These are phyloP conservation scores for Microdochium paspali DNA, from an alignment of 2,329 filamentous ascomycete genomes.

Conservation along the genomic window DNA sequence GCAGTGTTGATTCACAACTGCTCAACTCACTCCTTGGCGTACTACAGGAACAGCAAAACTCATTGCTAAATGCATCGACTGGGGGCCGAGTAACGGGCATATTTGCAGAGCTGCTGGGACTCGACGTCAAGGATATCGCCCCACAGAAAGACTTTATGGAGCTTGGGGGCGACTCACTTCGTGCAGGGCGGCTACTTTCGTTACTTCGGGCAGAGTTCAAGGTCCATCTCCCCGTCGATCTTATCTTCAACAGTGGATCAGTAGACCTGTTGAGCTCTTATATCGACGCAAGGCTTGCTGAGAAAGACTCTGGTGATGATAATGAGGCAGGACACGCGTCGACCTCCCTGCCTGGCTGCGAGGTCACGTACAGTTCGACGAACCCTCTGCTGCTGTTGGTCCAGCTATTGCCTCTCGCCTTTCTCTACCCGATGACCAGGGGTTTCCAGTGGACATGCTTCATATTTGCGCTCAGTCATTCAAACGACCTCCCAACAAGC, in stretches of 20 bases:
- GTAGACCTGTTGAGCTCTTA: slow-evolving; percentile 27
- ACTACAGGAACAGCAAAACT: slow-evolving; percentile 7
- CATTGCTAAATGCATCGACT: slow-evolving; percentile 3
- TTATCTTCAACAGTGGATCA: slow-evolving; percentile 39
- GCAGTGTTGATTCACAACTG: slow-evolving; percentile 21
- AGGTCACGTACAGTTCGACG: slow-evolving; percentile 36
- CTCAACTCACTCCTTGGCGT: slow-evolving; percentile 22
- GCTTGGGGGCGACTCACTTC: slow-evolving; percentile 42
- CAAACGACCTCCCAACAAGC: slow-evolving; percentile 28
- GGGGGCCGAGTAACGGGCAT: slow-evolving; percentile 30
- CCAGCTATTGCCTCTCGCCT: slow-evolving; percentile 37
- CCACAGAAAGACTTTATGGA: slow-evolving; percentile 34
- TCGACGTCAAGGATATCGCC: slow-evolving; percentile 25
- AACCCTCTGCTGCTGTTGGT: slow-evolving; percentile 36
- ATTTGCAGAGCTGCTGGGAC: slow-evolving; percentile 34
- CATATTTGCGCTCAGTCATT: slow-evolving; percentile 33
- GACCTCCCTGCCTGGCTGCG: slow-evolving; percentile 20
- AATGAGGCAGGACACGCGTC: background rate
- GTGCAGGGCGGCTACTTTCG: slow-evolving; percentile 41
- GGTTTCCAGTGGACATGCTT: slow-evolving; percentile 44
- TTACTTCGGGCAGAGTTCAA: slow-evolving; percentile 37
- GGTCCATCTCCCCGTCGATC: slow-evolving; percentile 37
- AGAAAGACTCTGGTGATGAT: background rate
- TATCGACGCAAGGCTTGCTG: slow-evolving; percentile 14
- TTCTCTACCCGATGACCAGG: slow-evolving; percentile 40